Base-by-base conservation (phyloP, 139 green algal genomes). In the Chlorella ohadii region DNA sequence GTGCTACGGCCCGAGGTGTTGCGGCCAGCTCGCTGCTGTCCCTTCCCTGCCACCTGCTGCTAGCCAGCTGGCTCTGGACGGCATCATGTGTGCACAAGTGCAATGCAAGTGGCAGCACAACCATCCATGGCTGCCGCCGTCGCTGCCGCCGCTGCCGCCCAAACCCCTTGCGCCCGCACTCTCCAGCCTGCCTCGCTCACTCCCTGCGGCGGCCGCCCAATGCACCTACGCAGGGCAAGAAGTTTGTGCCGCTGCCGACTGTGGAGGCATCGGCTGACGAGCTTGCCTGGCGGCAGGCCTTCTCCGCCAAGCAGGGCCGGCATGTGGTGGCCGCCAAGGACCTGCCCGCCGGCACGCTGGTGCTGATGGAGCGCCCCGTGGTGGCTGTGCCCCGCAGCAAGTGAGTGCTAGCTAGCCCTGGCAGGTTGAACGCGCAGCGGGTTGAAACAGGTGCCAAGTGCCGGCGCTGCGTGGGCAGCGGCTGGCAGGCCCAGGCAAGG, bases 291-390 rank as follows among this genome's bases (percentile, higher is more conserved):
- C 31, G 64, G 11, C 33, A 85, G 36, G 84, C 79, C 44, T 73
- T 76, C 31, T 75, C 59, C 17, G 33, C 72, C 59, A 64, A 73
- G 31, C 34, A 56, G 66, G 85, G 65, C 20, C 65, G 78, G 25
- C 66, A 86, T 57, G 79, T 73, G 7, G 85, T 88, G 1, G 85
- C 85, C 28, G 34, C 47, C 27, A 72, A 41, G 47, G 85, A 88
- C 85, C 51, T 85, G 34, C 74, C 80, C 22, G 79, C 85, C 2
- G 78, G 79, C 57, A 71, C 65, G 51, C 67, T 83, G 25, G 72
- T 88, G 51, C 47, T 86, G 57, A 68, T 78, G 12, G 85, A 88
- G 70, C 28, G 57, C 44, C 79, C 78, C 6, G 70, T 86, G 44
- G 33, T 86, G 31, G 33, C n/a, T 13, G 61, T 81, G 22, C 56